A percentile compares a stretch with the other conserved stretches of the same genome.
Conservation (phyloP, 257 asterid species). For the Forsythia suspensa region DNA sequence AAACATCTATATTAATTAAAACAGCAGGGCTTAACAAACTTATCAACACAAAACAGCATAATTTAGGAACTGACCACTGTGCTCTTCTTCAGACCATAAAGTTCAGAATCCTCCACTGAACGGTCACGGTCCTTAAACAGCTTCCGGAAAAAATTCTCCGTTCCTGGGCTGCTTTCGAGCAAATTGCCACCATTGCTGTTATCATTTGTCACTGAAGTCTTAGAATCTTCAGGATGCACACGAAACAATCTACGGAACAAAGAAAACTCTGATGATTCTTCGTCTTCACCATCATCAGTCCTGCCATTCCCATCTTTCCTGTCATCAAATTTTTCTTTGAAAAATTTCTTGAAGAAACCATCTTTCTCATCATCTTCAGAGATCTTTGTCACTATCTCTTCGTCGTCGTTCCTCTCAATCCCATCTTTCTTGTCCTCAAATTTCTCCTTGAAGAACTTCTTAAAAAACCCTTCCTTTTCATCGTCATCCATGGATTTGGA, state of each 20-base stretch:
- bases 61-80: constrained; percentile 58
- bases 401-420: constrained; percentile 53
- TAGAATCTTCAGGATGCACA: constrained; percentile 84
- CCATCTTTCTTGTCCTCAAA: constrained; percentile 71
- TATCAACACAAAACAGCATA: constrained; percentile 5
- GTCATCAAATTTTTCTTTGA: constrained; percentile 77
- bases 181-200: constrained; percentile 42
- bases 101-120: constrained; percentile 91
- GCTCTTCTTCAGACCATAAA: constrained; percentile 68
- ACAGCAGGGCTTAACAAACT: not conserved
- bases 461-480: constrained; percentile 76
- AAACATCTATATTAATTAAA: not conserved
- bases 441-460: constrained; percentile 77
- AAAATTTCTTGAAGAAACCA: constrained; percentile 76
- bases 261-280: constrained; percentile 64
- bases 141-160: constrained; percentile 84
- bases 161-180: constrained; percentile 89
- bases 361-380: constrained; percentile 76
- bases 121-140: constrained; percentile 91
- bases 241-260: constrained; percentile 76
- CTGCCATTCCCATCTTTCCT: constrained; percentile 52
- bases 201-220: constrained; percentile 41
- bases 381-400: constrained; percentile 51
- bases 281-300: constrained; percentile 70
- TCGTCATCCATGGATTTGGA: constrained; percentile 68